These are phyloP conservation scores for Chloris gayana DNA, from an alignment of 176 grass and related monocot genomes.

Conservation along the genomic window DNA sequence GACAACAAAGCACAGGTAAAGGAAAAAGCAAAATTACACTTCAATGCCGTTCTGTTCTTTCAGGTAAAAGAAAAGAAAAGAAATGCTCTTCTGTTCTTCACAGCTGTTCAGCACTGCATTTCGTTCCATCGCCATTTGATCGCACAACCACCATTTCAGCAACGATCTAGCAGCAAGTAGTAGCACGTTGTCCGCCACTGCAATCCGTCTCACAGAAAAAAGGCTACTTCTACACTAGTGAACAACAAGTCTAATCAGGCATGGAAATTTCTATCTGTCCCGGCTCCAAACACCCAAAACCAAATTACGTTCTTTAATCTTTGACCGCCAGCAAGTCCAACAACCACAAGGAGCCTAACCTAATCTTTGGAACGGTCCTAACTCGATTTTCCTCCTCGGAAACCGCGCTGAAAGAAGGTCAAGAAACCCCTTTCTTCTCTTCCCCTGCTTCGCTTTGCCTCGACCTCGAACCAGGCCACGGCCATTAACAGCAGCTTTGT, in stretches of 20 bases:
- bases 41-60: too few relatives aligned
- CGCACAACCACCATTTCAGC: not conserved
- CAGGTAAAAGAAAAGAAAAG: too few relatives aligned
- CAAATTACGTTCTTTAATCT: conserved; percentile 8
- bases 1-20: conserved; percentile 30
- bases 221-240: not conserved
- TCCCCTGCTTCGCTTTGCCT: conserved; percentile 11
- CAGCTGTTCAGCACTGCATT: not conserved
- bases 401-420: conserved; percentile 17
- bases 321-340: not conserved
- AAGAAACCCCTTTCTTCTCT: not conserved
- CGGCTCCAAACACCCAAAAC: not conserved
- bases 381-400: not conserved
- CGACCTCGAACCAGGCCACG: conserved; percentile 28
- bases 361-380: not conserved
- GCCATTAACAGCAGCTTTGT: conserved; percentile 44
- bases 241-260: conserved; percentile 10
- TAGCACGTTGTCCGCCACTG: conserved; percentile 18
- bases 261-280: conserved; percentile 12
- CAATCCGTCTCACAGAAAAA: not conserved
- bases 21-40: too few relatives aligned
- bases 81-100: not conserved
- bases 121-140: not conserved
- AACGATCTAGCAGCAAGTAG: conserved; percentile 4
- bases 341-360: not conserved